Evolutionary conservation across 2,329 filamentous ascomycete species (phyloP).

Genomic region (Botryosphaeria agaves): DNA sequence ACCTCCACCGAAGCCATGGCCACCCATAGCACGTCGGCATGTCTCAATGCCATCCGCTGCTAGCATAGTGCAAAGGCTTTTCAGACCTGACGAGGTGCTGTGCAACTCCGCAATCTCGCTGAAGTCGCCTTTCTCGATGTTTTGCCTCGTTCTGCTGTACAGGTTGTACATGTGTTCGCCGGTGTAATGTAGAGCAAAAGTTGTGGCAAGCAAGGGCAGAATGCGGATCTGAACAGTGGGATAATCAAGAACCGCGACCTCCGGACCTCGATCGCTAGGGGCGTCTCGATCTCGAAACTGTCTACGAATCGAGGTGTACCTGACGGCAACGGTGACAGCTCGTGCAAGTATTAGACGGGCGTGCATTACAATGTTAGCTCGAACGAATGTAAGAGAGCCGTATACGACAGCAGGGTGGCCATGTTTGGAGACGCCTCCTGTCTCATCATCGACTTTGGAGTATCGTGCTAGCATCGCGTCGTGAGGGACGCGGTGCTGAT

Average conservation of each 20-base stretch:
- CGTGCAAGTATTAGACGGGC: constrained; percentile 54
- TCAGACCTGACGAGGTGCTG: constrained; percentile 59
- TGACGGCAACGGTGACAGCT: constrained; percentile 60
- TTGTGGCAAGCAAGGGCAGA: constrained; percentile 53
- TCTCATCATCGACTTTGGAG: constrained; percentile 49
- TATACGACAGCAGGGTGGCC: constrained; percentile 52
- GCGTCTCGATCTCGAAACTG: constrained; percentile 65
- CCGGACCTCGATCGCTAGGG: constrained; percentile 35
- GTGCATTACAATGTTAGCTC: constrained; percentile 56
- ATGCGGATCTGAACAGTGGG: constrained; percentile 65
- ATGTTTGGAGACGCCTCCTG: constrained; percentile 49
- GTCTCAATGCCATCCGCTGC: constrained; percentile 60
- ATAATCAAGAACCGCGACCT: constrained; percentile 65
- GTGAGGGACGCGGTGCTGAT: constrained; percentile 59
- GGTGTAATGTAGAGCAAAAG: constrained; percentile 66
- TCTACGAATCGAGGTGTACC: constrained; percentile 56
- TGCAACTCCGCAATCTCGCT: constrained; percentile 62
- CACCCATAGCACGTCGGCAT: constrained; percentile 58
- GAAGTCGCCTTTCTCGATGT: constrained; percentile 50
- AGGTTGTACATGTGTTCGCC: constrained; percentile 59
- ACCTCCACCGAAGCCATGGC: constrained; percentile 60
- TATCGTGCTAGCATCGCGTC: constrained; percentile 57
- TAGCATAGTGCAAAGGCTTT: constrained; percentile 53
- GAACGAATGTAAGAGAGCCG: constrained; percentile 60
- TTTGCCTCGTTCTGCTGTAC: constrained; percentile 55